Conservation (phyloP, 306 rosid genomes). For the Glycine latifolia region DNA sequence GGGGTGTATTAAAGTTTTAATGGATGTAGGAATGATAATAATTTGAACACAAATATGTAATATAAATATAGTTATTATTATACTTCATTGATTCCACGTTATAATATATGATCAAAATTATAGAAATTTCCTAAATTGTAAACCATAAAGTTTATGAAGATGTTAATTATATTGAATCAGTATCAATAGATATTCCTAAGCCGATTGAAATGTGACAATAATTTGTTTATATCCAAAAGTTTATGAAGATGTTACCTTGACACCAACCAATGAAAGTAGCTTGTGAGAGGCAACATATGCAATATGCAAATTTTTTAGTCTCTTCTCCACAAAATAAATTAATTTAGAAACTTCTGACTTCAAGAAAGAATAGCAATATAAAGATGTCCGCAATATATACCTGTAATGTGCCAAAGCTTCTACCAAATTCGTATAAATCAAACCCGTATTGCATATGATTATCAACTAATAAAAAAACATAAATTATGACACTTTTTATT, state of each 20-base stretch:
- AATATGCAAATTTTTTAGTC: constrained; percentile 65
- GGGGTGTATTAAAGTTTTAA: too few species aligned
- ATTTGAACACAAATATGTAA: too few species aligned
- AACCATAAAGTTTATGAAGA: background rate
- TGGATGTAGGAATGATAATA: too few species aligned
- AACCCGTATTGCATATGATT: constrained; percentile 4
- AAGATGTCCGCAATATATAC: background rate
- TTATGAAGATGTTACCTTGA: constrained; percentile 63
- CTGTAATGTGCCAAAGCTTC: background rate
- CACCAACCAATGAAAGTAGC: constrained; percentile 87
- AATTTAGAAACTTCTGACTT: constrained; percentile 94
- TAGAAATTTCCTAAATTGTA: too few species aligned
- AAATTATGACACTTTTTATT: background rate
- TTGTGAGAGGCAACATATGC: constrained; percentile 76
- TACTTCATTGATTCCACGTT: too few species aligned
- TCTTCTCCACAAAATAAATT: constrained; percentile 82
- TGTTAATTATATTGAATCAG: constrained; percentile 19
- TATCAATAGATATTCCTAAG: constrained; percentile 10
- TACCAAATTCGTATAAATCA: background rate
- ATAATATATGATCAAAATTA: too few species aligned
- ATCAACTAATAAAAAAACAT: constrained; percentile 2
- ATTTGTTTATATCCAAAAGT: background rate
- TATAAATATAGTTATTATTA: too few species aligned
- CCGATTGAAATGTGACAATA: background rate
- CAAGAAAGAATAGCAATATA: constrained; percentile 30